A percentile compares a stretch with the other conserved stretches of the same genome.
Evolutionary conservation across 2,329 filamentous ascomycete species (phyloP).

Genomic region (Fusarium subtropicale): DNA sequence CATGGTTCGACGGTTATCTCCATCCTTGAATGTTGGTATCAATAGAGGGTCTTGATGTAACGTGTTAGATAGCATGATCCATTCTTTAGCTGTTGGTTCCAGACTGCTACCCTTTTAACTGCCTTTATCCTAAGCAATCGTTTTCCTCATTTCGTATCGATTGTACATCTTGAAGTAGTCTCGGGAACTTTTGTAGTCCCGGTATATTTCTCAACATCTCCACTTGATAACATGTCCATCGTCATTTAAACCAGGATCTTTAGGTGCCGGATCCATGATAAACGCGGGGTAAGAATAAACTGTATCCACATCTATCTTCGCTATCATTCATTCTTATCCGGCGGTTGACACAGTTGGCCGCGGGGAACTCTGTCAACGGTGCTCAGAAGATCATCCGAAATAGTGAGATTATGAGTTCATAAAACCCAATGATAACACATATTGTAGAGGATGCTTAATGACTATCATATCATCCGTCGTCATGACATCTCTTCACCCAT

Average conservation of each 20-base stretch:
- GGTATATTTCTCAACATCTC: background rate
- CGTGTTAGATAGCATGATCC: background rate
- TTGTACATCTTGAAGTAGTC: too few species aligned
- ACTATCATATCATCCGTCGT: too few species aligned
- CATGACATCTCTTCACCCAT: background rate
- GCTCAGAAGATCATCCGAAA: background rate
- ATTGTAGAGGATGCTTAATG: too few species aligned
- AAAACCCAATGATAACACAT: background rate
- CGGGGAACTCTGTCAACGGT: background rate
- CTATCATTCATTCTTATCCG: background rate
- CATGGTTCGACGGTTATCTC: background rate
- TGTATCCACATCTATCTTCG: background rate
- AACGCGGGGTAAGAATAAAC: background rate
- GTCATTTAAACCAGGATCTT: background rate
- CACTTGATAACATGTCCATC: background rate
- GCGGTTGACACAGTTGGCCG: background rate
- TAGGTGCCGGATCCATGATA: background rate
- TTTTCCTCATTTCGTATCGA: background rate
- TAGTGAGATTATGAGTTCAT: rapidly evolving
- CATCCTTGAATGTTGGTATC: background rate
- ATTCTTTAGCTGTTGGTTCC: background rate
- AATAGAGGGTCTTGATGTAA: constrained; percentile 5
- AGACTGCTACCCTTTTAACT: rapidly evolving
- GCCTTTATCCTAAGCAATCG: background rate
- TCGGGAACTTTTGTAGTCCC: background rate